Percentiles rank a stretch among this genome's conserved stretches.
These are phyloP conservation scores for Plasmodium yoelii DNA, from an alignment of 169 alveolate species.

Conservation along the genomic window DNA sequence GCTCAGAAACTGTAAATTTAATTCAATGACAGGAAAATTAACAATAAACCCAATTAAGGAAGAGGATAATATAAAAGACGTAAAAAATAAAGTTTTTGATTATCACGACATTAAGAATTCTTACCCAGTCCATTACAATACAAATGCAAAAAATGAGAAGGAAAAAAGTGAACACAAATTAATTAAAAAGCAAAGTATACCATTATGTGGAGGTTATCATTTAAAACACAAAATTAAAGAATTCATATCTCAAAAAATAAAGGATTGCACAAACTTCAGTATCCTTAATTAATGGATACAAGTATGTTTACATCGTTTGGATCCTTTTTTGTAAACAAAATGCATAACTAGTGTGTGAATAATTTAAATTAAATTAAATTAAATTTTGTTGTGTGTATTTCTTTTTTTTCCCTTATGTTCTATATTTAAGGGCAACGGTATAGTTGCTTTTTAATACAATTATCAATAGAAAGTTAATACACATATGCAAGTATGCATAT, in stretches of 20 bases:
- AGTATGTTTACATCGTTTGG: too few relatives aligned
- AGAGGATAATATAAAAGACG: slow-evolving; percentile 3
- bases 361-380: too few relatives aligned
- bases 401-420: too few relatives aligned
- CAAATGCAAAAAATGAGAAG: neutral
- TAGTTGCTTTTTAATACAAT: too few relatives aligned
- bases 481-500: too few relatives aligned
- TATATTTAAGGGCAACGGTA: too few relatives aligned
- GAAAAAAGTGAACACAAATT: slow-evolving; percentile 3
- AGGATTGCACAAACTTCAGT: slow-evolving; percentile 19
- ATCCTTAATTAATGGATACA: too few relatives aligned
- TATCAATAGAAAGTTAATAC: too few relatives aligned
- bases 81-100: slow-evolving; percentile 6
- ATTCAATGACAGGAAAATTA: slow-evolving; percentile 60
- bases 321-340: too few relatives aligned
- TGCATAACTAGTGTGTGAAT: too few relatives aligned
- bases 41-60: slow-evolving; percentile 36
- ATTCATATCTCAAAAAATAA: slow-evolving; percentile 26
- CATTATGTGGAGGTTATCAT: slow-evolving; percentile 59
- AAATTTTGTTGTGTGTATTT: too few relatives aligned
- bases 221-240: slow-evolving; percentile 32
- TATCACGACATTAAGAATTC: slow-evolving; percentile 25
- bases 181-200: slow-evolving; percentile 36
- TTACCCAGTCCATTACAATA: slow-evolving; percentile 36
- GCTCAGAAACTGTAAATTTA: slow-evolving; percentile 30